Percentiles rank a stretch among this genome's conserved stretches.
These are phyloP conservation scores for Cladochytrium replicatum DNA, from an alignment of 192 early-diverging fungal species.

Conservation along the genomic window DNA sequence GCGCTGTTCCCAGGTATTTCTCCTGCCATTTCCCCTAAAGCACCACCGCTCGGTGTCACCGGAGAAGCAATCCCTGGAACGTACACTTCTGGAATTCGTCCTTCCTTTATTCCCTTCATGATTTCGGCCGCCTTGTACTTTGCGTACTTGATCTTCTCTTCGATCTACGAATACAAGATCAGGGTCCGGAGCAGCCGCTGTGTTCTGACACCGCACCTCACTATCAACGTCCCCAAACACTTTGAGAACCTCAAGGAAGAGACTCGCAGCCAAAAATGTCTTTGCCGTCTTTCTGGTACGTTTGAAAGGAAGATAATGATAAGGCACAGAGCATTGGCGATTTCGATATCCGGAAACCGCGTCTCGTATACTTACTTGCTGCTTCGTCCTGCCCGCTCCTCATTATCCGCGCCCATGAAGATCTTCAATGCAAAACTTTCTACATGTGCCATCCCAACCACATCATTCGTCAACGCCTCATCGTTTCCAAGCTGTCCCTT, in stretches of 20 bases:
- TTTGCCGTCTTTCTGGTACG: constrained; percentile 68
- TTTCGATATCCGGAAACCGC: no score
- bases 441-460: constrained; percentile 67
- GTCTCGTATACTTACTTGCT: constrained; percentile 51
- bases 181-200: background rate
- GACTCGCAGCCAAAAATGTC: constrained; percentile 72
- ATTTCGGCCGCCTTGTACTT: constrained; percentile 96
- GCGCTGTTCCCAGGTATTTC: no score
- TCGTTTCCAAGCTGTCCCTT: constrained; percentile 52
- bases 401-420: constrained; percentile 83
- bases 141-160: constrained; percentile 89
- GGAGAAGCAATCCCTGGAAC: constrained; percentile 33
- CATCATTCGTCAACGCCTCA: constrained; percentile 66
- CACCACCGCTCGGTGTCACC: constrained; percentile 25
- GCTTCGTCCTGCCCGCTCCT: constrained; percentile 73
- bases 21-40: no score
- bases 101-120: constrained; percentile 80
- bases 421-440: constrained; percentile 85
- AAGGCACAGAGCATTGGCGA: background rate
- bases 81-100: constrained; percentile 54
- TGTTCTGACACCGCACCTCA: constrained; percentile 7
- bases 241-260: constrained; percentile 79
- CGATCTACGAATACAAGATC: constrained; percentile 26
- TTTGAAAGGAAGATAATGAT: background rate
- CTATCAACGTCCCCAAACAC: constrained; percentile 67